Evolutionary conservation across 805 yeast species (phyloP).

Genomic region (Metschnikowia dekortorum): DNA sequence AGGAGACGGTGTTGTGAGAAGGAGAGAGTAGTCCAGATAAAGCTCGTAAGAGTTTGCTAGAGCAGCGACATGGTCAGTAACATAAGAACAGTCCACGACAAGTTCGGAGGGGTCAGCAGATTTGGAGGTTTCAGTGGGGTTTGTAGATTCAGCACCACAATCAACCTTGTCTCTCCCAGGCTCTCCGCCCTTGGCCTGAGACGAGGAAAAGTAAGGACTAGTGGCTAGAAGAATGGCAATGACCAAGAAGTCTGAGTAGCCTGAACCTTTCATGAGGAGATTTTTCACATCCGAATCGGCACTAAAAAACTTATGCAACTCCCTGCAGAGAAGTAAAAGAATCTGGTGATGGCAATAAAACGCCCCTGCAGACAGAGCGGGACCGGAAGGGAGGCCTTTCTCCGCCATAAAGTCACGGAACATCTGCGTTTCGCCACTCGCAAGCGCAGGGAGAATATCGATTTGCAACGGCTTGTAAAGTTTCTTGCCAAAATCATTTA

Average conservation of each 20-base stretch:
- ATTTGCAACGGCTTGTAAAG: constrained; percentile 23
- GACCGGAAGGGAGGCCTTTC: neutral
- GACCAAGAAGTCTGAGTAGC: constrained; percentile 56
- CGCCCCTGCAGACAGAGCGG: constrained; percentile 1
- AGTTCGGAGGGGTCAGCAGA: too few relatives aligned
- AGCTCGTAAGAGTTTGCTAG: constrained; percentile 65
- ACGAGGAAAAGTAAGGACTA: constrained; percentile 22
- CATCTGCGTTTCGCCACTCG: neutral
- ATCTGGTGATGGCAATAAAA: constrained; percentile 10
- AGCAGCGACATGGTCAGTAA: constrained; percentile 25
- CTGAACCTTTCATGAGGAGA: constrained; percentile 59
- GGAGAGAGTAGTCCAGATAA: constrained; percentile 53
- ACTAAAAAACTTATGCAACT: constrained; percentile 31
- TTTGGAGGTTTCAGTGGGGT: too few relatives aligned
- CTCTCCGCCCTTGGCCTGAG: neutral
- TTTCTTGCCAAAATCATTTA: constrained; percentile 43
- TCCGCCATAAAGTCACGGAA: neutral
- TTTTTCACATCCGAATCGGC: constrained; percentile 47
- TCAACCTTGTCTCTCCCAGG: too few relatives aligned
- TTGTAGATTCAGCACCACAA: too few relatives aligned
- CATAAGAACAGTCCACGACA: too few relatives aligned
- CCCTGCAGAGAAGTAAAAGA: constrained; percentile 27
- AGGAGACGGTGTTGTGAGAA: constrained; percentile 49
- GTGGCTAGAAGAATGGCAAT: constrained; percentile 43
- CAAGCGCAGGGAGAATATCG: constrained; percentile 11